phyloP scores from a whole-genome alignment of 2,329 filamentous ascomycete species.

The Neonectria coccinea region DNA sequence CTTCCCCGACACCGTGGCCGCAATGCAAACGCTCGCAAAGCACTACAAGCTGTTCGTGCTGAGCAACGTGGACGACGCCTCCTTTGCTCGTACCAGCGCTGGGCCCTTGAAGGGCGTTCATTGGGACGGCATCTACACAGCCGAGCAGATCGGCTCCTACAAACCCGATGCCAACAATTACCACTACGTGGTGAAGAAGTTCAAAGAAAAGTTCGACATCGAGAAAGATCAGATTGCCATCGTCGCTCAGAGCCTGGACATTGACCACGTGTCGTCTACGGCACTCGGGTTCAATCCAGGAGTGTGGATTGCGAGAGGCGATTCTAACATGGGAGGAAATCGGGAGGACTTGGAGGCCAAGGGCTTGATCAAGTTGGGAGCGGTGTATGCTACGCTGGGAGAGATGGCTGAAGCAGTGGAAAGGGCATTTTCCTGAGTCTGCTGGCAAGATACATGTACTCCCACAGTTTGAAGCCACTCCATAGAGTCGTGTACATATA shows the following conservation, averaged over 20 bases:
- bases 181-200: conserved; percentile 68
- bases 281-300: conserved; percentile 66
- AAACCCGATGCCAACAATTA: conserved; percentile 76
- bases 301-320: conserved; percentile 69
- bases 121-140: conserved; percentile 74
- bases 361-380: not conserved
- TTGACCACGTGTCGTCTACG: conserved; percentile 75
- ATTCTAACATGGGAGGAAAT: conserved; percentile 33
- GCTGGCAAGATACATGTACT: too few relatives aligned
- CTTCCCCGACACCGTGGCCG: conserved; percentile 67
- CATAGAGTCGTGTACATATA: too few relatives aligned
- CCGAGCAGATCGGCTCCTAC: conserved; percentile 76
- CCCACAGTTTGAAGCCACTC: too few relatives aligned
- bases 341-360: conserved; percentile 23
- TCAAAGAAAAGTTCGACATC: conserved; percentile 65
- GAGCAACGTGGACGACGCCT: conserved; percentile 65
- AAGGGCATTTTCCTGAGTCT: too few relatives aligned
- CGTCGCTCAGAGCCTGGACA: conserved; percentile 73
- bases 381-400: too few relatives aligned
- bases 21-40: conserved; percentile 59
- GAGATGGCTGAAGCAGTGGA: too few relatives aligned
- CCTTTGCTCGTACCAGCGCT: conserved; percentile 38
- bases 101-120: conserved; percentile 58
- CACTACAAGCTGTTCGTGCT: conserved; percentile 69
- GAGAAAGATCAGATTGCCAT: conserved; percentile 67